Evolutionary conservation across 2,329 filamentous ascomycete species (phyloP).

Genomic region (Stromatinia cepivora): DNA sequence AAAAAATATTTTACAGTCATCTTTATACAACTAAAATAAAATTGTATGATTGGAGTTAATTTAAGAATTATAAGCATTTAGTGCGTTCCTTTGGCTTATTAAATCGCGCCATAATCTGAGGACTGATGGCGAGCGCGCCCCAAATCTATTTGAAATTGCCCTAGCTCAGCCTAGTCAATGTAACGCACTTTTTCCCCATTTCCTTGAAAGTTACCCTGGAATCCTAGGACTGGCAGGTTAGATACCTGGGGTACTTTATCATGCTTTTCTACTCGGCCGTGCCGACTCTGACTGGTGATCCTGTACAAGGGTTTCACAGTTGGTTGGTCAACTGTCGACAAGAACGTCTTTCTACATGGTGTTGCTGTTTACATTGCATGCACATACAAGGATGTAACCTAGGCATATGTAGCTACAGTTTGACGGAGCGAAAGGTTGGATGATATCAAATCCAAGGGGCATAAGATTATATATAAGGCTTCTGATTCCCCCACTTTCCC

Average conservation of each 20-base stretch:
- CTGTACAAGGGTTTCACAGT: neutral
- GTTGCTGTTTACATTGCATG: neutral
- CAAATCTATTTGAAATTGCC: neutral
- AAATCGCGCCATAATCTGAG: neutral
- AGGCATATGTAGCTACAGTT: neutral
- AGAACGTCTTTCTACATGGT: neutral
- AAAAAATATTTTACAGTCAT: too few species aligned
- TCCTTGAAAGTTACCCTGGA: neutral
- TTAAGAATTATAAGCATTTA: too few species aligned
- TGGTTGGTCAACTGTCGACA: neutral
- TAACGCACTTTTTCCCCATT: conserved; percentile 3
- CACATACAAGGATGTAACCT: conserved; percentile 13
- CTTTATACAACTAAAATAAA: too few species aligned
- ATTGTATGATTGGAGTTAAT: too few species aligned
- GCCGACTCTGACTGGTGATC: neutral
- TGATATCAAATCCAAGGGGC: neutral
- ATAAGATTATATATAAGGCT: conserved; percentile 20
- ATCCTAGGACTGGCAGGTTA: neutral
- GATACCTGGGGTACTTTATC: neutral
- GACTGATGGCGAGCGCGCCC: conserved; percentile 1
- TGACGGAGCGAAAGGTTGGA: conserved; percentile 6
- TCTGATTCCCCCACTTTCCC: neutral
- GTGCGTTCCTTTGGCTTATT: too few species aligned
- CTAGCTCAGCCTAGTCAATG: neutral
- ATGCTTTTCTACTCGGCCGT: neutral